Conservation (phyloP, 768 basidiomycete species). For the Leccinum boreale region DNA sequence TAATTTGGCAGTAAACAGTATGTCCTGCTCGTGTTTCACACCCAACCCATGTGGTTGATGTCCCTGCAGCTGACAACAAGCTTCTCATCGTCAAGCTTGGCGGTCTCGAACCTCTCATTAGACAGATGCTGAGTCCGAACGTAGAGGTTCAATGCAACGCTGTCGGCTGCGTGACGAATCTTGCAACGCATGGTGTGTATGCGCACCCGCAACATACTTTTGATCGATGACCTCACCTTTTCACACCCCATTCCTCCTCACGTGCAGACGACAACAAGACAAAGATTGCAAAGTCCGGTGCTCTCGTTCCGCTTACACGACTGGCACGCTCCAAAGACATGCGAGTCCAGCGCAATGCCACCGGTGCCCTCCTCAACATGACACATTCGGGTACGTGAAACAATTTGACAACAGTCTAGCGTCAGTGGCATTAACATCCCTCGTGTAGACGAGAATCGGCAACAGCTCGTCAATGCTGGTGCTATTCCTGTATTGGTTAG, state of each 20-base stretch:
- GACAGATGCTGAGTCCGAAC: constrained; percentile 98
- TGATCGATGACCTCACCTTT: constrained; percentile 1
- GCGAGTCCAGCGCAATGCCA: constrained; percentile 98
- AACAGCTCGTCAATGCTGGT: constrained; percentile 97
- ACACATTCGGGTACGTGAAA: constrained; percentile 84
- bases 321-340: constrained; percentile 98
- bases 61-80: constrained; percentile 87
- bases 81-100: constrained; percentile 97
- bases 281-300: constrained; percentile 98
- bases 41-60: constrained; percentile 9
- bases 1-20: constrained; percentile 97
- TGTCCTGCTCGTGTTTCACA: constrained; percentile 35
- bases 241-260: constrained; percentile 3
- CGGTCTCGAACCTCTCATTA: constrained; percentile 94
- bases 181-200: constrained; percentile 90
- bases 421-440: constrained; percentile 4
- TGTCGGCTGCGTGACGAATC: constrained; percentile 97
- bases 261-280: constrained; percentile 96
- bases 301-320: constrained; percentile 94
- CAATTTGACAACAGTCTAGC: not conserved
- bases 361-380: constrained; percentile 97
- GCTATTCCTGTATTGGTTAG: constrained; percentile 97
- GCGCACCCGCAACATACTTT: not conserved
- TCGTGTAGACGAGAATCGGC: constrained; percentile 87
- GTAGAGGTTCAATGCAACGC: constrained; percentile 99